These are phyloP conservation scores for Prinsepia uniflora DNA, from an alignment of 306 rosid genomes.

Conservation along the genomic window DNA sequence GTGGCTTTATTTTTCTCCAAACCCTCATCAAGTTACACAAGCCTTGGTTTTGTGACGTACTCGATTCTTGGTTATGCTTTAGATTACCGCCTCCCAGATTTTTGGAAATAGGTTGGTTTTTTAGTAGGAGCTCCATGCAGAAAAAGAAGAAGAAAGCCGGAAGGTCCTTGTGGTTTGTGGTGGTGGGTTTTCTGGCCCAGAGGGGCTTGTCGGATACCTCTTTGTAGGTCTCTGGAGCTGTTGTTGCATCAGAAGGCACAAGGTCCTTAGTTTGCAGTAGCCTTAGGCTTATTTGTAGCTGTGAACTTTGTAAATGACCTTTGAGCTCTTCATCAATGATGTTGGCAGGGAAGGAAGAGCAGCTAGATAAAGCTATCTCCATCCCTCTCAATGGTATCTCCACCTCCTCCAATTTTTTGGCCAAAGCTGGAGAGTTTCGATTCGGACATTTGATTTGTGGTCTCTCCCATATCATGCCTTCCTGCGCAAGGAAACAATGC, in stretches of 20 bases:
- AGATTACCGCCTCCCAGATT: slow-evolving; percentile 18
- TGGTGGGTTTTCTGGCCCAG: slow-evolving; percentile 22
- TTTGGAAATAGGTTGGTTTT: slow-evolving; percentile 28
- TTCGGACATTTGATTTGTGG: slow-evolving; percentile 31
- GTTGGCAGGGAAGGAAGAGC: slow-evolving; percentile 34
- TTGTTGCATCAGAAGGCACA: slow-evolving; percentile 35
- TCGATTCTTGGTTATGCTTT: slow-evolving; percentile 7
- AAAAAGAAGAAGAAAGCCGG: slow-evolving; percentile 58
- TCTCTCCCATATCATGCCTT: slow-evolving; percentile 66
- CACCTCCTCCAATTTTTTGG: slow-evolving; percentile 37
- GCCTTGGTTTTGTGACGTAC: background rate
- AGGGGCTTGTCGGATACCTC: slow-evolving; percentile 20
- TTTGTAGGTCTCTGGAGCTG: slow-evolving; percentile 31
- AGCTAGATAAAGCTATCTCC: slow-evolving; percentile 55
- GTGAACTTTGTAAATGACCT: slow-evolving; percentile 30
- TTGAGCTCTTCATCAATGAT: slow-evolving; percentile 46
- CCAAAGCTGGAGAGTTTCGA: slow-evolving; percentile 26
- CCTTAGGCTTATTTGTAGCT: slow-evolving; percentile 32
- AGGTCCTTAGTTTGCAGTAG: slow-evolving; percentile 39
- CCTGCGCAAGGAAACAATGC: slow-evolving; percentile 36
- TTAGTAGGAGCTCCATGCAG: slow-evolving; percentile 49
- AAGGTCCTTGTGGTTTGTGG: slow-evolving; percentile 35
- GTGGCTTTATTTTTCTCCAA: slow-evolving; percentile 36
- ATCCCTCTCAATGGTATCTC: slow-evolving; percentile 60
- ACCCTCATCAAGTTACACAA: slow-evolving; percentile 14